Conservation (phyloP, 2,329 filamentous ascomycete genomes). For the Xylaria sp. region DNA sequence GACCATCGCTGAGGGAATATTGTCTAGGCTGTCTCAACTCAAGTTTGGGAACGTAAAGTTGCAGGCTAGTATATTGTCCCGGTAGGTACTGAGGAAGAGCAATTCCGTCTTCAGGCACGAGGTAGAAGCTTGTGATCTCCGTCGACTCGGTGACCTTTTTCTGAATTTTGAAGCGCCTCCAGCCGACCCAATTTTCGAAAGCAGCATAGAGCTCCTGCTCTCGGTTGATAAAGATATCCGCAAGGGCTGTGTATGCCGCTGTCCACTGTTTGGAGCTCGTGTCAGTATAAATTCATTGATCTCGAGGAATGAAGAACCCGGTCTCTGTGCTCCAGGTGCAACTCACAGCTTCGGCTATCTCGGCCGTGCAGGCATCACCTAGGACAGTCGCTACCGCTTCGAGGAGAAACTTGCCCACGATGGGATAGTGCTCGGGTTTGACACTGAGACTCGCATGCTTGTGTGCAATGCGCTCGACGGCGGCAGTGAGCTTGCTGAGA, state of each 20-base stretch:
- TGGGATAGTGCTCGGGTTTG: slow-evolving; percentile 72
- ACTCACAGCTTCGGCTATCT: slow-evolving; percentile 67
- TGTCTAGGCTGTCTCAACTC: slow-evolving; percentile 76
- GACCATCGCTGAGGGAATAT: slow-evolving; percentile 75
- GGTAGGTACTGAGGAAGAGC: slow-evolving; percentile 70
- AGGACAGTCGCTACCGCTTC: slow-evolving; percentile 74
- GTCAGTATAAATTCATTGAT: slow-evolving; percentile 2
- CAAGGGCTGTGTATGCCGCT: slow-evolving; percentile 76
- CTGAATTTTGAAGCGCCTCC: slow-evolving; percentile 65
- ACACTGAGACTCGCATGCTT: slow-evolving; percentile 81
- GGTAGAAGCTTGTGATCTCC: slow-evolving; percentile 74
- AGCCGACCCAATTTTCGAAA: slow-evolving; percentile 56
- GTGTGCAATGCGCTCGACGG: slow-evolving; percentile 75
- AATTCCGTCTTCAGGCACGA: slow-evolving; percentile 69
- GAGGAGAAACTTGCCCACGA: slow-evolving; percentile 76
- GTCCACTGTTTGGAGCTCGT: slow-evolving; percentile 61
- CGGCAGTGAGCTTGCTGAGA: slow-evolving; percentile 65
- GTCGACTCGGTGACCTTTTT: slow-evolving; percentile 70
- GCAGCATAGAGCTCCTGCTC: slow-evolving; percentile 70
- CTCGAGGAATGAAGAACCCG: not conserved
- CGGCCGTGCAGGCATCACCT: slow-evolving; percentile 72
- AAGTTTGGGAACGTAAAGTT: slow-evolving; percentile 68
- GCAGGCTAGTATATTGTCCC: slow-evolving; percentile 78
- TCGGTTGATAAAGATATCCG: slow-evolving; percentile 73
- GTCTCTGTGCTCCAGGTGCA: not conserved